phyloP scores from a whole-genome alignment of 1,284 basidiomycete genomes.

The Leccinum huronense region DNA sequence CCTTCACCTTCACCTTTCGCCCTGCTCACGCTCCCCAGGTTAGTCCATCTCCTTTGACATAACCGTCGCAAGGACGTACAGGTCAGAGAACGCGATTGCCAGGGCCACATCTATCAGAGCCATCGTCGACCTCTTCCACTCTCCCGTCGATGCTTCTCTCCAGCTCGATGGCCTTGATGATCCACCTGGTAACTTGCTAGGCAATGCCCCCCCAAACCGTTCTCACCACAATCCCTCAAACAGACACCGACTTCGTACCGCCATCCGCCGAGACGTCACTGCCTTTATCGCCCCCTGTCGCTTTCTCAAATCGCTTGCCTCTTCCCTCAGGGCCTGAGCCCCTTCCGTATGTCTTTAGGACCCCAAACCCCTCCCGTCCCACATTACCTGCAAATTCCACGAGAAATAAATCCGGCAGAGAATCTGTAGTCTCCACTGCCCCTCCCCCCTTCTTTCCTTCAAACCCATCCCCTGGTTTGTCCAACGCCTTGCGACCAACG shows the following conservation, averaged over 20 bases:
- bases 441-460: conserved; percentile 26
- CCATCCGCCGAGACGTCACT: conserved; percentile 19
- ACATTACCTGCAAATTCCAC: conserved; percentile 38
- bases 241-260: conserved; percentile 4
- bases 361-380: conserved; percentile 35
- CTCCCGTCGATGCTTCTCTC: conserved; percentile 52
- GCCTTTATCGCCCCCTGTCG: conserved; percentile 7
- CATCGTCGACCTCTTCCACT: conserved; percentile 67
- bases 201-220: not conserved
- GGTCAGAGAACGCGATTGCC: conserved; percentile 72
- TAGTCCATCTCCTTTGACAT: conserved; percentile 75
- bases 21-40: conserved; percentile 12
- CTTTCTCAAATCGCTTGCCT: conserved; percentile 14
- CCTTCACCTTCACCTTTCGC: not conserved
- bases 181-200: conserved; percentile 1
- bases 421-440: conserved; percentile 23
- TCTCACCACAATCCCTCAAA: conserved; percentile 4
- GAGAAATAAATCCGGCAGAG: conserved; percentile 25
- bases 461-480: conserved; percentile 27
- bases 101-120: conserved; percentile 72
- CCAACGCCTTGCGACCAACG: conserved; percentile 39
- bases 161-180: conserved; percentile 57
- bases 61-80: conserved; percentile 81
- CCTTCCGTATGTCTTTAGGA: conserved; percentile 12
- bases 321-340: conserved; percentile 10